Conservation (phyloP, 2,329 filamentous ascomycete genomes). For the Talaromyces amestolkiae region DNA sequence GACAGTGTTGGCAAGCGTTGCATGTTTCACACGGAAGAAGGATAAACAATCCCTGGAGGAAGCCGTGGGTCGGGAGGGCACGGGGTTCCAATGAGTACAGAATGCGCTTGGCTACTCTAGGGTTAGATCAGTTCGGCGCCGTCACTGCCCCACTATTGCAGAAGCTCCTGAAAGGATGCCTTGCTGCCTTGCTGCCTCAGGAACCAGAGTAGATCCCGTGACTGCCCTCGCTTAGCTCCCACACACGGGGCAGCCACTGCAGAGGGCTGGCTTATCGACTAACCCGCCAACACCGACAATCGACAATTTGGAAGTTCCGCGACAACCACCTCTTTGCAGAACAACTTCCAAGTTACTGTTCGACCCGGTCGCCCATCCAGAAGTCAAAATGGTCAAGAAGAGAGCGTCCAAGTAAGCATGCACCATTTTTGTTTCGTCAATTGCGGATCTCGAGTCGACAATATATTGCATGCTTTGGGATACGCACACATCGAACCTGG, state of each 20-base stretch:
- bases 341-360: slow-evolving; percentile 26
- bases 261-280: slow-evolving; percentile 30
- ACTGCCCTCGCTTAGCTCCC: slow-evolving; percentile 39
- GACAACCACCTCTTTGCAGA: slow-evolving; percentile 25
- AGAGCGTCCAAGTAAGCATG: slow-evolving; percentile 66
- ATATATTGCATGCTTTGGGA: not conserved
- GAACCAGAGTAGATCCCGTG: slow-evolving; percentile 24
- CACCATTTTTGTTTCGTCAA: slow-evolving; percentile 17
- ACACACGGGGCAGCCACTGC: slow-evolving; percentile 34
- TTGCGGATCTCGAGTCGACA: slow-evolving; percentile 1
- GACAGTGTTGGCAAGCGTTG: not conserved
- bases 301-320: slow-evolving; percentile 25
- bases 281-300: slow-evolving; percentile 43
- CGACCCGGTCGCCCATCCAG: slow-evolving; percentile 38
- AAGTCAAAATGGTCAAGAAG: slow-evolving; percentile 72
- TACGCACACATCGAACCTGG: not conserved
- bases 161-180: not conserved
- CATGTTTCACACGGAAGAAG: slow-evolving; percentile 3
- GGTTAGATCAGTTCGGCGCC: not conserved
- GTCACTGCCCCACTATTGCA: slow-evolving; percentile 6
- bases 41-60: slow-evolving; percentile 22
- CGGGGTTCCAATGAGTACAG: slow-evolving; percentile 10
- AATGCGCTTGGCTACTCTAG: not conserved
- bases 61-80: slow-evolving; percentile 18
- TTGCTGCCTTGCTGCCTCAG: slow-evolving; percentile 20